Conservation (phyloP, 2,329 filamentous ascomycete species). For the Didymella lethalis region DNA sequence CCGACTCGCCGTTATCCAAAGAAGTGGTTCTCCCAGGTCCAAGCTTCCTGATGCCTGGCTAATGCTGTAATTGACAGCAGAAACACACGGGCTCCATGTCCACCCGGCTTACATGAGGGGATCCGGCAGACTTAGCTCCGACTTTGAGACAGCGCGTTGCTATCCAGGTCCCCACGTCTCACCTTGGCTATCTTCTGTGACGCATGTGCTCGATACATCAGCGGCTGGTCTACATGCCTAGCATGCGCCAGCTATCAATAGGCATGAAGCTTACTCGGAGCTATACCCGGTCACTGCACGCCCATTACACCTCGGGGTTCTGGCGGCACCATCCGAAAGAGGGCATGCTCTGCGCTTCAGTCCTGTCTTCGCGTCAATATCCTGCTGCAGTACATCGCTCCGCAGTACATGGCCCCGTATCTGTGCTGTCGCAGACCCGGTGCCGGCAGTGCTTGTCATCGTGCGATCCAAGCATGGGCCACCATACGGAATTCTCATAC, state of each 20-base stretch:
- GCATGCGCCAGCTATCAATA: conserved; percentile 50
- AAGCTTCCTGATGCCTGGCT: conserved; percentile 30
- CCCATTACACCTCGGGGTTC: conserved; percentile 48
- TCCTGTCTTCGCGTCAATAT: conserved; percentile 52
- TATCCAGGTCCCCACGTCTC: conserved; percentile 48
- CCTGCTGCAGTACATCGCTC: conserved; percentile 52
- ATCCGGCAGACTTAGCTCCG: conserved; percentile 47
- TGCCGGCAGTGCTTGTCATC: conserved; percentile 48
- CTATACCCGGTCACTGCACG: conserved; percentile 44
- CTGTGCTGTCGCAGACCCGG: conserved; percentile 50
- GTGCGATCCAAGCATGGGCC: conserved; percentile 46
- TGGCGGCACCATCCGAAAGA: conserved; percentile 46
- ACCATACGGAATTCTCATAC: conserved; percentile 37
- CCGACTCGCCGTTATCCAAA: conserved; percentile 33
- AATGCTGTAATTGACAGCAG: conserved; percentile 48
- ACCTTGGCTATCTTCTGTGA: conserved; percentile 50
- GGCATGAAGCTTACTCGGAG: conserved; percentile 49
- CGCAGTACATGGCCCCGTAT: conserved; percentile 50
- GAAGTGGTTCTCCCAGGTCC: conserved; percentile 31
- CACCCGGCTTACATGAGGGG: conserved; percentile 49
- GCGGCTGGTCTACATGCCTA: conserved; percentile 44
- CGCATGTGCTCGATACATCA: conserved; percentile 45
- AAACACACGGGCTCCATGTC: conserved; percentile 42
- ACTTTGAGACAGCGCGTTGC: conserved; percentile 49
- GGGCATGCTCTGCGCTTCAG: conserved; percentile 47